Evolutionary conservation across 331 rosid species (phyloP).

Genomic region (Rhamnella rubrinervis): DNA sequence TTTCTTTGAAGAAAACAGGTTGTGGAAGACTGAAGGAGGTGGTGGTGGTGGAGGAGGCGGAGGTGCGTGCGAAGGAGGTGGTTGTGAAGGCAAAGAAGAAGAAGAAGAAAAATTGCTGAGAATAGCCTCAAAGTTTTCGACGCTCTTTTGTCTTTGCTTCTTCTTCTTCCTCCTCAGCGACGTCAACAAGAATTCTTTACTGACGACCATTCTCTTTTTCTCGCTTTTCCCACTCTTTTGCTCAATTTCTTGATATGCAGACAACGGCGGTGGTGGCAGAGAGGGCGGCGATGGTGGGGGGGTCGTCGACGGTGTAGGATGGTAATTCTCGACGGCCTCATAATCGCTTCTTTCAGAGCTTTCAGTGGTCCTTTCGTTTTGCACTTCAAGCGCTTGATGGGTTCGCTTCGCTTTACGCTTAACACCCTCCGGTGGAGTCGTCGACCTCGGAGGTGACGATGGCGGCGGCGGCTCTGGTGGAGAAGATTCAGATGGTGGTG

Average conservation of each 20-base stretch:
- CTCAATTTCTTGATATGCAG: constrained; percentile 11
- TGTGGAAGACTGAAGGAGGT: constrained; percentile 51
- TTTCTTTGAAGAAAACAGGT: constrained; percentile 52
- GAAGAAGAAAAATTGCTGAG: constrained; percentile 26
- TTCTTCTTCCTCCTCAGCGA: constrained; percentile 57
- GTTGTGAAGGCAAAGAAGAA: constrained; percentile 15
- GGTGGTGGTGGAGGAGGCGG: constrained; percentile 51
- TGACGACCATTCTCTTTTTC: constrained; percentile 47
- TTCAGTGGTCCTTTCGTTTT: constrained; percentile 9
- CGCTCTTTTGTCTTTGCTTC: constrained; percentile 61
- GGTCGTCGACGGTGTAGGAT: neutral
- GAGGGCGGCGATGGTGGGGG: neutral
- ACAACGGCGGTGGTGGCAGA: constrained; percentile 22
- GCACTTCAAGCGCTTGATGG: constrained; percentile 23
- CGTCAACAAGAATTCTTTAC: constrained; percentile 51
- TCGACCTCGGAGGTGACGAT: neutral
- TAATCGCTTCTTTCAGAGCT: constrained; percentile 7
- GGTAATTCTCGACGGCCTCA: constrained; percentile 5
- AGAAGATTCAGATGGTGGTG: neutral
- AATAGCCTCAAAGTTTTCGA: constrained; percentile 55
- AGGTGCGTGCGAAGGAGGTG: constrained; percentile 28
- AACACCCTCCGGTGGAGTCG: constrained; percentile 15
- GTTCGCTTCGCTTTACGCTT: constrained; percentile 39
- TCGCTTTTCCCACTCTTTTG: constrained; percentile 38
- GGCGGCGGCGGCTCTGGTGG: constrained; percentile 1